Base-by-base conservation (phyloP, 2,329 filamentous ascomycete species). In the Cadophora sp. region DNA sequence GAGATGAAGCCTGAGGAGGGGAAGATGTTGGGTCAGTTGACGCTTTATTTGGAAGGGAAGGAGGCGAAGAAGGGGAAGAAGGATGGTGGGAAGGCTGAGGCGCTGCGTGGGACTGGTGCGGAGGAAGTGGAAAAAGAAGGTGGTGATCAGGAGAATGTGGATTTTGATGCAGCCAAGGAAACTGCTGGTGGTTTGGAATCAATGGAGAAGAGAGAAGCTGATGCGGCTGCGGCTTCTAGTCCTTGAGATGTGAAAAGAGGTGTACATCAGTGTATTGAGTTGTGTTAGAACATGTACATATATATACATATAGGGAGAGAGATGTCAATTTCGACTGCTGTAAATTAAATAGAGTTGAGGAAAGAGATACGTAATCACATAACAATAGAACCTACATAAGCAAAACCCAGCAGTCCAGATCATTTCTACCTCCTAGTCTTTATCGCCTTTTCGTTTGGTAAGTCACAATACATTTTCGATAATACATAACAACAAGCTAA, bases 1-100 rank as follows among this genome's bases (percentile, higher is more conserved):
- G 82, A 86, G 78, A 75, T 73, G 60, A 83, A 82, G 75, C 68
- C 71, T 4, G 76, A 80, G 68, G 80, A 83, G 33, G 86, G 85
- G 18, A 76, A 78, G 60, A 30, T 85, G 7, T 81, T 81, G 4
- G 78, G 75, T 51, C 79, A 81, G 70, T 78, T 81, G 70, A 81
- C 78, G 67, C 63, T 87, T 70, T 80, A 77, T 68, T 76, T 83
- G 24, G 82, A 85, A 72, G 82, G 81, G 65, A 73, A 39, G 68
- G 62, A 59, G 20, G 7, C 14, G 50, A 53, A 58, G 20, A 60
- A 60, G 27, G 69, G 64, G 45, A 55, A 60, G 67, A 73, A 41
- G 66, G 60, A 58, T 45, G 33, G 33, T 56, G 45, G 22, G 16
- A 53, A 48, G 50, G 22, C 48, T 45, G 51, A 6, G 27, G 27